Evolutionary conservation across 352 stramenopile genomes (phyloP).

Genomic region (Pythium oligandrum): DNA sequence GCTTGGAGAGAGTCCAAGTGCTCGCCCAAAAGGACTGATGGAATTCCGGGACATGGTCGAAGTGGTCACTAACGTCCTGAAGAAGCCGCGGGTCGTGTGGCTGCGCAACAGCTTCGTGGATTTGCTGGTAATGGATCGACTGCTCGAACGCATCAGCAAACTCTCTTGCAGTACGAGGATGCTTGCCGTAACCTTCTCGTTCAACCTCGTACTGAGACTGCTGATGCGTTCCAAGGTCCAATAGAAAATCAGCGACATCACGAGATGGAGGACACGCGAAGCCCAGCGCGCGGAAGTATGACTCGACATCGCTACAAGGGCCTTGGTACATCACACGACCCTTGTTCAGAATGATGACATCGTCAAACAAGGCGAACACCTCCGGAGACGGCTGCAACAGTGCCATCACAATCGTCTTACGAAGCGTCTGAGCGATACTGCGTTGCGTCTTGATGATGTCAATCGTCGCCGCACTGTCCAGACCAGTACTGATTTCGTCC

Average conservation of each 20-base stretch:
- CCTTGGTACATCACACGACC: slow-evolving; percentile 41
- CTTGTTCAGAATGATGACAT: slow-evolving; percentile 39
- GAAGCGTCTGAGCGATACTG: slow-evolving; percentile 20
- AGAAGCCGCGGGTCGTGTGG: slow-evolving; percentile 87
- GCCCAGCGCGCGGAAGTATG: slow-evolving; percentile 29
- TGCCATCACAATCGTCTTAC: slow-evolving; percentile 21
- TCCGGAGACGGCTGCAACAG: slow-evolving; percentile 22
- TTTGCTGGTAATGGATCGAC: slow-evolving; percentile 18
- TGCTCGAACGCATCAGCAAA: slow-evolving; percentile 20
- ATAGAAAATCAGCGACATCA: slow-evolving; percentile 25
- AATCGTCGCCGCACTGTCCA: slow-evolving; percentile 88
- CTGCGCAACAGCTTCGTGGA: slow-evolving; percentile 65
- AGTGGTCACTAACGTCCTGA: slow-evolving; percentile 34
- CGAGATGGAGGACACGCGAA: slow-evolving; percentile 21
- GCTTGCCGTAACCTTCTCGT: not conserved
- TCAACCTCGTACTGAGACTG: slow-evolving; percentile 9
- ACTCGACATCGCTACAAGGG: slow-evolving; percentile 16
- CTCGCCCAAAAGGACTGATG: slow-evolving; percentile 7
- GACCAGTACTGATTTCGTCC: slow-evolving; percentile 90
- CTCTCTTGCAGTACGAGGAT: slow-evolving; percentile 4
- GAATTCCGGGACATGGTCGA: slow-evolving; percentile 6
- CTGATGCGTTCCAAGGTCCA: slow-evolving; percentile 20
- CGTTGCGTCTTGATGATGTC: slow-evolving; percentile 78
- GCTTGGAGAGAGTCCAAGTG: slow-evolving; percentile 4
- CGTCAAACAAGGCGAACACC: slow-evolving; percentile 30